Evolutionary conservation across 805 yeast species (phyloP).

Genomic region (Candida anglica): DNA sequence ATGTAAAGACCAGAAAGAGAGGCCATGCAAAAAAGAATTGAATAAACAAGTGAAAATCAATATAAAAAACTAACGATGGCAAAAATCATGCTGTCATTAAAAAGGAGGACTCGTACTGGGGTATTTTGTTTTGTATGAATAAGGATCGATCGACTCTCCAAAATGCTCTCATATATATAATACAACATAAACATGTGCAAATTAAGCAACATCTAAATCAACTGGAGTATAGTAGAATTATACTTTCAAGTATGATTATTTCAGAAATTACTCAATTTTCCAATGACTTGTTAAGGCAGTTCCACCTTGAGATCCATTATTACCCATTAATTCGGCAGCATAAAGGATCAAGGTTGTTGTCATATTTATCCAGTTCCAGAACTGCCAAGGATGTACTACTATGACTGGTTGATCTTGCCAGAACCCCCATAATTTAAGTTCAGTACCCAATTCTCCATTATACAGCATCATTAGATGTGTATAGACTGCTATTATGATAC

Average conservation of each 20-base stretch:
- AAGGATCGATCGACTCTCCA: no score
- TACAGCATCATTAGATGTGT: slow-evolving; percentile 92
- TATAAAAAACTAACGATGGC: no score
- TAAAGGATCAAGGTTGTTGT: slow-evolving; percentile 75
- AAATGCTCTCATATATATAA: no score
- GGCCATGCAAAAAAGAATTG: no score
- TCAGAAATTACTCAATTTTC: slow-evolving; percentile 37
- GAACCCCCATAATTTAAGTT: slow-evolving; percentile 57
- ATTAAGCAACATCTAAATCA: neutral
- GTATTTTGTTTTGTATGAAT: no score
- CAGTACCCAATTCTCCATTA: slow-evolving; percentile 67
- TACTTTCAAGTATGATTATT: no score
- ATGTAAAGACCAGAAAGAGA: no score
- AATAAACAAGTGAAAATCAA: no score
- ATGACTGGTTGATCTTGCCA: slow-evolving; percentile 30
- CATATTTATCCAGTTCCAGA: slow-evolving; percentile 97
- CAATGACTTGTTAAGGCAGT: slow-evolving; percentile 42
- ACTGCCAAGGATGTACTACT: slow-evolving; percentile 75
- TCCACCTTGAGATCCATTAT: slow-evolving; percentile 22
- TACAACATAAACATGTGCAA: neutral
- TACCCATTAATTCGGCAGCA: slow-evolving; percentile 64
- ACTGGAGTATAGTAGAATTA: no score
- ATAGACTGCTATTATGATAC: slow-evolving; percentile 91
- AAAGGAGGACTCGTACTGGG: no score
- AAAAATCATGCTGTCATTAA: no score